Evolutionary conservation across 306 rosid genomes (phyloP).

Genomic region (Ochetophila trinervis): DNA sequence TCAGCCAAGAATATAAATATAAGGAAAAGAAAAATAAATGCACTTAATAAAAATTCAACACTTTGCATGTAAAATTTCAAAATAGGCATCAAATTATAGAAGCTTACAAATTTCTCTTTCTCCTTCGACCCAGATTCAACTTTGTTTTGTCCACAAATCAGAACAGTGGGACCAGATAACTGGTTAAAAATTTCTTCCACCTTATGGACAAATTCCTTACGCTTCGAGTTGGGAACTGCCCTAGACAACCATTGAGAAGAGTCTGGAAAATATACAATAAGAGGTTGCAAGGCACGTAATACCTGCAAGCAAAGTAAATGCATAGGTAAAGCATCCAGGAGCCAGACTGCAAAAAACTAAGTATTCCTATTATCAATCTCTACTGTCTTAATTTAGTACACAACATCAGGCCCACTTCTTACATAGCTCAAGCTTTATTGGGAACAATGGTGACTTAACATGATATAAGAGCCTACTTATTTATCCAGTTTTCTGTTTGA

Average conservation of each 20-base stretch:
- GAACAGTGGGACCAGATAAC: conserved; percentile 79
- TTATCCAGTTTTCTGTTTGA: no score
- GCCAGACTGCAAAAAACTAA: not conserved
- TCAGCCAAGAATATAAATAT: conserved; percentile 13
- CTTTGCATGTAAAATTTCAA: conserved; percentile 10
- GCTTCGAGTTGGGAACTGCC: conserved; percentile 71
- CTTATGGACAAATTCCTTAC: conserved; percentile 67
- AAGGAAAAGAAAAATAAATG: conserved; percentile 3
- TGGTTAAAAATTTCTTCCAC: conserved; percentile 77
- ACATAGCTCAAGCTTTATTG: no score
- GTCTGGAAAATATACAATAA: conserved; percentile 93
- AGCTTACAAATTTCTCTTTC: conserved; percentile 83
- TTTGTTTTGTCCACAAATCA: conserved; percentile 95
- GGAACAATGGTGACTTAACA: no score
- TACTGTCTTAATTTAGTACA: no score
- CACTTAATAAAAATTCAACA: not conserved
- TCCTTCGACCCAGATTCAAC: conserved; percentile 83
- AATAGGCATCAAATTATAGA: conserved; percentile 10
- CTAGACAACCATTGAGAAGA: conserved; percentile 87
- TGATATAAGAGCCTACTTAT: no score
- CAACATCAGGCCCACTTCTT: no score
- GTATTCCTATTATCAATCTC: not conserved
- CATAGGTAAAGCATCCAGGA: not conserved
- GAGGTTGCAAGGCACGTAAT: conserved; percentile 60
- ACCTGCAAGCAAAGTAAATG: conserved; percentile 54